phyloP scores from a whole-genome alignment of 768 basidiomycete genomes.

The Mycena capillaripes region DNA sequence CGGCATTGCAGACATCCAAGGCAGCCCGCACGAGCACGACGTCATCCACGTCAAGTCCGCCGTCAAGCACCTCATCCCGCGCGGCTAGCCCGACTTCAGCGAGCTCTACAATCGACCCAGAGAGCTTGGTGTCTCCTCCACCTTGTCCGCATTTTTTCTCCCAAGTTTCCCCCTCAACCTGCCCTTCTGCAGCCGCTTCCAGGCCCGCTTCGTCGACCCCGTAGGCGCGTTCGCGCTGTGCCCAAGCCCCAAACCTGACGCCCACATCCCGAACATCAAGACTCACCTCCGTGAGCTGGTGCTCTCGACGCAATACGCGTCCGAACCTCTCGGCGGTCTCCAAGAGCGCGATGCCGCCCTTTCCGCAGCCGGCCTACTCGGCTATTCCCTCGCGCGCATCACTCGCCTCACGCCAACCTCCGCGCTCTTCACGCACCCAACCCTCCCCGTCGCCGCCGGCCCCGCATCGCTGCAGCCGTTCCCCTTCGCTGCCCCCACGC shows the following conservation, averaged over 20 bases:
- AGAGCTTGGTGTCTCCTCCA: conserved; percentile 91
- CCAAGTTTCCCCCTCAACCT: conserved; percentile 77
- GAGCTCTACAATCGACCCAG: conserved; percentile 77
- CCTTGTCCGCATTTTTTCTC: conserved; percentile 92
- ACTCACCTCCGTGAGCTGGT: conserved; percentile 67
- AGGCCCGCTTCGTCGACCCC: conserved; percentile 77
- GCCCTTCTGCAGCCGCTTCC: conserved; percentile 78
- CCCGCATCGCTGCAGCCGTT: conserved; percentile 59
- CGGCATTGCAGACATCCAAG: conserved; percentile 82
- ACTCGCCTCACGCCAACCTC: conserved; percentile 54
- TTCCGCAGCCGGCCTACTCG: conserved; percentile 78
- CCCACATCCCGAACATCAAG: conserved; percentile 49
- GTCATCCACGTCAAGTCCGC: conserved; percentile 88
- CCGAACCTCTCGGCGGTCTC: conserved; percentile 72
- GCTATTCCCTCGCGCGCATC: conserved; percentile 61
- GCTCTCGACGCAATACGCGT: conserved; percentile 73
- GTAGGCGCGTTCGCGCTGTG: conserved; percentile 65
- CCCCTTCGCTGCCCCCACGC: conserved; percentile 53
- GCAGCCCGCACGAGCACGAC: conserved; percentile 85
- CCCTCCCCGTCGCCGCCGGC: conserved; percentile 62
- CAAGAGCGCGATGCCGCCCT: conserved; percentile 67
- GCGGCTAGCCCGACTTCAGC: conserved; percentile 69
- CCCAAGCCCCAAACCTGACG: conserved; percentile 28
- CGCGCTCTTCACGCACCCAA: conserved; percentile 57
- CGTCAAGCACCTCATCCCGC: conserved; percentile 76